Percentiles rank a stretch among this genome's conserved stretches.
phyloP scores from a whole-genome alignment of 2,329 filamentous ascomycete species.

The Leptographium galeiforme region DNA sequence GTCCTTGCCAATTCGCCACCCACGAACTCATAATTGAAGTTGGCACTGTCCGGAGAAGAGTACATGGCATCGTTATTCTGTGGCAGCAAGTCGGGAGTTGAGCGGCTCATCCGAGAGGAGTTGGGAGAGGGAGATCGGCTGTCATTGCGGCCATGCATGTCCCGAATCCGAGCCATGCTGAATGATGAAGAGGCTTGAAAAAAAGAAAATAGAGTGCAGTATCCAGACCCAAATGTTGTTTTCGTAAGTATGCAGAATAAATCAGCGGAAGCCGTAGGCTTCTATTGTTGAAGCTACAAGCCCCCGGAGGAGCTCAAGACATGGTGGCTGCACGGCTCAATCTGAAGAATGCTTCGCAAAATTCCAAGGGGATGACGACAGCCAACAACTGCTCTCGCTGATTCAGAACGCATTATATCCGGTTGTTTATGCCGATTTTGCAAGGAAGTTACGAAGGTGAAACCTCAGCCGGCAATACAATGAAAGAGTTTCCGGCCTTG shows the following conservation, averaged over 20 bases:
- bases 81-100: not conserved
- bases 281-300: not conserved
- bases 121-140: not conserved
- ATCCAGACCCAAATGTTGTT: not conserved
- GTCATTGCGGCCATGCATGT: not conserved
- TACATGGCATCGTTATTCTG: not conserved
- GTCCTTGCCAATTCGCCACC: not conserved
- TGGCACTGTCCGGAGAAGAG: not conserved
- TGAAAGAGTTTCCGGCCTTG: too few species aligned
- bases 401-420: not conserved
- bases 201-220: not conserved
- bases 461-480: not conserved
- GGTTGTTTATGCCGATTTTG: not conserved
- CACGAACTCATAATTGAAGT: not conserved
- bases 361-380: not conserved
- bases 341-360: constrained; percentile 1
- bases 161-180: not conserved
- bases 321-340: not conserved
- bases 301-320: not conserved
- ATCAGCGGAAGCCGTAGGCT: not conserved
- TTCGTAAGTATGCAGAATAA: not conserved
- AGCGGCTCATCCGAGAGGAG: constrained; percentile 4
- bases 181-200: not conserved
- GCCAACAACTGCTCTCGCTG: not conserved
- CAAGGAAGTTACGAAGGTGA: not conserved